A percentile compares a stretch with the other conserved stretches of the same genome.
phyloP scores from a whole-genome alignment of 768 basidiomycete genomes.

The Leccinum subtestaceum region DNA sequence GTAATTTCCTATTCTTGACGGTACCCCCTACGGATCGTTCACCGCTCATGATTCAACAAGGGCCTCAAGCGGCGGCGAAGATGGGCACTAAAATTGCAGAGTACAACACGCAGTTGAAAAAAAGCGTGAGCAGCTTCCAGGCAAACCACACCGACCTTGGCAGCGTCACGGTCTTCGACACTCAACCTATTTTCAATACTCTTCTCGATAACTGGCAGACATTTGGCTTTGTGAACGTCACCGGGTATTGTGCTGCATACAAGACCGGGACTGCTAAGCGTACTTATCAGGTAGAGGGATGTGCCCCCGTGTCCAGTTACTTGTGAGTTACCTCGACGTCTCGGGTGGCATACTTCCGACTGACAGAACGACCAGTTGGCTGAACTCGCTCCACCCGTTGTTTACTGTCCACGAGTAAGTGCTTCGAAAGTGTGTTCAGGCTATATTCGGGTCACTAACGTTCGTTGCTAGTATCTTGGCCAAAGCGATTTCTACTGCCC shows the following conservation, averaged over 20 bases:
- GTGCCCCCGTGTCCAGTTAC: slow-evolving; percentile 62
- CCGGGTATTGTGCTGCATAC: slow-evolving; percentile 59
- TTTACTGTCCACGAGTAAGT: slow-evolving; percentile 63
- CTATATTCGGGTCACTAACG: background rate
- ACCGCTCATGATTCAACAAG: too few species aligned
- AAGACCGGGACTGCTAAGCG: slow-evolving; percentile 51
- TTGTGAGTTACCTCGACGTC: slow-evolving; percentile 44
- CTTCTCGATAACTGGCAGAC: too few species aligned
- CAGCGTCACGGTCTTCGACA: too few species aligned
- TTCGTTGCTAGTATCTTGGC: slow-evolving; percentile 42
- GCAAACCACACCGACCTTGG: too few species aligned
- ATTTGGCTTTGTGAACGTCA: slow-evolving; percentile 31
- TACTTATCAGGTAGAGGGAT: slow-evolving; percentile 55
- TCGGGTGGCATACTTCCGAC: background rate
- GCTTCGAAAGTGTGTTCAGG: background rate
- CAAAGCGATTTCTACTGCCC: slow-evolving; percentile 46
- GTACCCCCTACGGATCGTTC: too few species aligned
- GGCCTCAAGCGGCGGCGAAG: too few species aligned
- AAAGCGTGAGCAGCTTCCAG: too few species aligned
- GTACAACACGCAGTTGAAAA: too few species aligned
- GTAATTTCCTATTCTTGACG: too few species aligned
- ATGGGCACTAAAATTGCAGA: too few species aligned
- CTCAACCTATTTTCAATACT: too few species aligned
- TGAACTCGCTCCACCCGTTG: slow-evolving; percentile 58
- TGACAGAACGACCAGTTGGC: slow-evolving; percentile 42